Percentiles rank a stretch among this genome's conserved stretches.
Evolutionary conservation across 164 flowering plant genomes (phyloP).

Genomic region (Platanus orientalis): DNA sequence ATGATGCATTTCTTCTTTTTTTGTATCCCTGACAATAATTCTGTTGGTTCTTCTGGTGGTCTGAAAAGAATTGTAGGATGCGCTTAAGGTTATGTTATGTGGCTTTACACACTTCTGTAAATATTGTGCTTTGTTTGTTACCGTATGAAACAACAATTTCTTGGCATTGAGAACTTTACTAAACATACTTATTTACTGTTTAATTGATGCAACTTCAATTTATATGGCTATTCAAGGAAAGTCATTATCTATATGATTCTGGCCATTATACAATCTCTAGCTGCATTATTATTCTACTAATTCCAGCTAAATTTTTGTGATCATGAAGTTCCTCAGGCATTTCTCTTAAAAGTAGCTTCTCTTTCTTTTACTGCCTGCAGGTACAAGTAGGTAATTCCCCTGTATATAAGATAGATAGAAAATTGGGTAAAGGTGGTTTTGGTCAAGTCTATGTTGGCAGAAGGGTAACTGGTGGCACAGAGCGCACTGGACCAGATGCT

Average conservation of each 20-base stretch:
- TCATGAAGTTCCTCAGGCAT: background rate
- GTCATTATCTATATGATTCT: no score
- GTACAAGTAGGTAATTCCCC: slow-evolving; percentile 88
- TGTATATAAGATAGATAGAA: slow-evolving; percentile 66
- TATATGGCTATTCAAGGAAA: background rate
- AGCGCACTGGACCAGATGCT: slow-evolving; percentile 75
- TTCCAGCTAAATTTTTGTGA: background rate
- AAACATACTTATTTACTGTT: no score
- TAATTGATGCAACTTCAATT: background rate
- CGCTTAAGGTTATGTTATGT: background rate
- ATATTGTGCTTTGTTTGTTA: no score
- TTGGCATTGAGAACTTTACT: background rate
- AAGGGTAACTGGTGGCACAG: slow-evolving; percentile 67
- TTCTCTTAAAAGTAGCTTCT: background rate
- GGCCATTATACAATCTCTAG: background rate
- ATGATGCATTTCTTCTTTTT: no score
- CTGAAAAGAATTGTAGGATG: background rate
- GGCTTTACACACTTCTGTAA: background rate
- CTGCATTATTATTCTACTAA: background rate
- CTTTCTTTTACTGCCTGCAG: slow-evolving; percentile 35
- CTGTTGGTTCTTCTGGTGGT: no score
- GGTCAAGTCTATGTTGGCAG: slow-evolving; percentile 94
- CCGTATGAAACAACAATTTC: background rate
- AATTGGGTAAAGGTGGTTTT: slow-evolving; percentile 94
- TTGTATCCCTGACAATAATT: no score